Evolutionary conservation across 2,329 filamentous ascomycete species (phyloP), one percentile per base, ranked within the genome.

Genomic region (Epichloe scottii): DNA sequence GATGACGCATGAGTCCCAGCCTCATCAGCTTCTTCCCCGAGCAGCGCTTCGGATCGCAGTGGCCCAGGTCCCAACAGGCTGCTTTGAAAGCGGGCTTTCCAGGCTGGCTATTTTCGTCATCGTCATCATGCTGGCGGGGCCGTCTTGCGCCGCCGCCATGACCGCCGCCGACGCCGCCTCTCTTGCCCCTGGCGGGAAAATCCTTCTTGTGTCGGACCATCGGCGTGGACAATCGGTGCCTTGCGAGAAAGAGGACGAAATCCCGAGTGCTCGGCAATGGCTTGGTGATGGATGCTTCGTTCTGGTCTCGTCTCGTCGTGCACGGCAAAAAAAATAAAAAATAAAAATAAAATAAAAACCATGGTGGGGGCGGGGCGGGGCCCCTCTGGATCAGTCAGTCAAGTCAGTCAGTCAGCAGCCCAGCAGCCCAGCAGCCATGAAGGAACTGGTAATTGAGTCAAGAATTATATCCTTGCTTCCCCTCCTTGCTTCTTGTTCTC

Each of bases 161-260:
- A 54, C 79, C 75, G 57, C 75, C 76, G 59, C 72, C 72, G 61
- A 74, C 76, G 59, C 73, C 73, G 60, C 77, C 78, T 68, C 86
- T 88, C 66, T 88, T 89, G 63, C 87, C 85, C 65, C 85, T 79
- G 64, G 83, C 81, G 59, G 78, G 78, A 51, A 68, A 66, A 69
- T 96, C 90, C 70, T 97, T 97, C 72, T 96, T 97, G 71, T 96
- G 91, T 54, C 91, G 88, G 50, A 96, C 89, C 90, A 95, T 96
- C 14, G 85, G 96, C 90, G 90, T 96, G 79, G 5, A 1, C 1
- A 4, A 11, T 30, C 30, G 30, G 8, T 4, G 30, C 8, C 2
- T 11, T 30, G 1, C 1, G 10, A 30, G 30, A 30, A 30, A 10
- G 30, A 10, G 26, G 26, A 30, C 8, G 8, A 10, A 10, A 30